These are phyloP conservation scores for Botrytis squamosa DNA, from an alignment of 2,329 filamentous ascomycete genomes.

Conservation along the genomic window DNA sequence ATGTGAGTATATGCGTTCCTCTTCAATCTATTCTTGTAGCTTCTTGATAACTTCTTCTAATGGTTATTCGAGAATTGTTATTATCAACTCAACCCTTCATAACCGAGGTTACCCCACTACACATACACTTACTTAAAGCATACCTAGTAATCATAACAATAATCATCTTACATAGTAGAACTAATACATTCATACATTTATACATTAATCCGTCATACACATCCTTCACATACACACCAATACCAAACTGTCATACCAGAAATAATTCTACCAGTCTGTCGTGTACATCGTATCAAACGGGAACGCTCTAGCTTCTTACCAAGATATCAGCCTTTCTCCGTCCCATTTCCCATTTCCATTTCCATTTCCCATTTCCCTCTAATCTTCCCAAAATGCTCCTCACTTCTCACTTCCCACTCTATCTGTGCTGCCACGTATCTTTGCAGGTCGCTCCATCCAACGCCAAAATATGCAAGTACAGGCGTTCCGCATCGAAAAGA, in stretches of 20 bases:
- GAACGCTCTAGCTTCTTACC: background rate
- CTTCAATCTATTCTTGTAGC: background rate
- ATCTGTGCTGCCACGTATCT: constrained; percentile 37
- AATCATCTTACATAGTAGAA: background rate
- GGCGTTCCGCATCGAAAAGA: constrained; percentile 26
- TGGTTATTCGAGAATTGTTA: background rate
- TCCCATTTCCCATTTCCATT: background rate
- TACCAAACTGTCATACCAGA: background rate
- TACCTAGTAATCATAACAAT: background rate
- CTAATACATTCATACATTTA: background rate
- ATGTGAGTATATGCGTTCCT: background rate
- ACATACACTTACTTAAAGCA: background rate
- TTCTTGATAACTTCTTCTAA: background rate
- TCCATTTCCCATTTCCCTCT: background rate
- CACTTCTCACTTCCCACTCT: background rate
- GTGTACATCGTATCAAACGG: background rate
- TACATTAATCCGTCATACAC: background rate
- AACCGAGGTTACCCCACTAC: constrained; percentile 3
- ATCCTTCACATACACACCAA: background rate
- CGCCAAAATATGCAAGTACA: constrained; percentile 37
- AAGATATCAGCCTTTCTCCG: background rate
- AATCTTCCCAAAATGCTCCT: background rate
- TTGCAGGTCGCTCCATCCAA: constrained; percentile 28
- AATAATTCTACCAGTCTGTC: background rate
- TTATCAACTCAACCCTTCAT: background rate